Base-by-base conservation (phyloP, 2,329 filamentous ascomycete genomes). In the Blastomyces gilchristii region DNA sequence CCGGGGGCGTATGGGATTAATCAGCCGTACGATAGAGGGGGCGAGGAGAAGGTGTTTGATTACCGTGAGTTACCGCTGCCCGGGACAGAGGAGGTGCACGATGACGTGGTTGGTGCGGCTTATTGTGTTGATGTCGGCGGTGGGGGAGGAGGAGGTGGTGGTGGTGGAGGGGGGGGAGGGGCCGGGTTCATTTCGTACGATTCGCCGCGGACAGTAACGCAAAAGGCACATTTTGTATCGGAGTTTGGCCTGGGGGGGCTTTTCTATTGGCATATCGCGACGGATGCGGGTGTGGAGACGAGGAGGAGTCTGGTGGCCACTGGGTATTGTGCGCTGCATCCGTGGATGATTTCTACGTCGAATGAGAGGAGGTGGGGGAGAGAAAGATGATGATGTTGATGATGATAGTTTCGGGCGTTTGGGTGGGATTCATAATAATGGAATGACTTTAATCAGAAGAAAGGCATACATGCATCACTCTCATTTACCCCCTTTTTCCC, bases 151-250 rank as follows among this genome's bases (percentile, higher is more conserved):
- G 53, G 41, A 1, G 12, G 28, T 3, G n/a, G n/a, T 22, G n/a
- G n/a, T 22, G n/a, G n/a, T 22, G n/a, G n/a, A 22, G n/a, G n/a
- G n/a, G n/a, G n/a, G n/a, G 53, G 88, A 88, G 6, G 85, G 82
- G 87, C 87, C 2, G 89, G 88, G 0, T 92, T 91, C 67, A 84
- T 93, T 52, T 87, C 84, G 1, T 94, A 93, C 72, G 90, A 94
- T 73, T 91, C 88, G 67, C 85, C 87, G 3, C 83, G 87, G 53
- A 91, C 89, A 2, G 89, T 93, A 43, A 82, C 82, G 74, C 82
- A 86, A 73, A 94, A 94, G 76, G 90, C 87, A 1, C 78, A 80
- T 7, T 93, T 87, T 72, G 89, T 86, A 73, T 87, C 85, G 69
- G 83, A 88, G 69, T 86, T 87, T 68, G 82, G 83, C 37, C 78